These are phyloP conservation scores for Penicillium expansum DNA, from an alignment of 2,329 filamentous ascomycete genomes.

Conservation along the genomic window DNA sequence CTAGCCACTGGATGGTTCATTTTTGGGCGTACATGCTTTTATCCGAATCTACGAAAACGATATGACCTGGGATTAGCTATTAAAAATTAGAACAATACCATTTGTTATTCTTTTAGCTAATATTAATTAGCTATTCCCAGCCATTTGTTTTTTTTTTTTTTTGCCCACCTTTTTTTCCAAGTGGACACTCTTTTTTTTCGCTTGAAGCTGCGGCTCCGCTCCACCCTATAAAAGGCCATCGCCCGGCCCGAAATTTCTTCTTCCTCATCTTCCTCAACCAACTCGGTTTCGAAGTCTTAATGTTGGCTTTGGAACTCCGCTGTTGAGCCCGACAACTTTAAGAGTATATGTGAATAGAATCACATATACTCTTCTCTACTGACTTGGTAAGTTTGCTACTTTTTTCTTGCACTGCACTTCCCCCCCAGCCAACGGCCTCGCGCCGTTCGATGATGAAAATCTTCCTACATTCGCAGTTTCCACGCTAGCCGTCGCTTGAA, in stretches of 20 bases:
- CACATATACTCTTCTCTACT: constrained; percentile 9
- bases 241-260: constrained; percentile 27
- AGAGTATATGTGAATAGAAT: neutral
- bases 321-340: neutral
- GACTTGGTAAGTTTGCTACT: constrained; percentile 24
- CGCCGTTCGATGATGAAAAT: constrained; percentile 41
- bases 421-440: constrained; percentile 21
- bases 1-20: constrained; percentile 12
- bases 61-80: neutral
- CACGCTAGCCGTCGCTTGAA: constrained; percentile 40
- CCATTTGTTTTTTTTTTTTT: neutral
- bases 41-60: neutral
- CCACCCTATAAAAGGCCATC: constrained; percentile 32
- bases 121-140: neutral
- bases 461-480: constrained; percentile 45
- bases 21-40: constrained; percentile 3
- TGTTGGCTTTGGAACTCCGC: neutral
- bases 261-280: constrained; percentile 17
- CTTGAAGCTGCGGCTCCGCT: constrained; percentile 36
- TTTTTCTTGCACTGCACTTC: constrained; percentile 4
- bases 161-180: neutral
- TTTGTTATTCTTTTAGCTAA: neutral
- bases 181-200: constrained; percentile 16
- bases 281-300: constrained; percentile 11
- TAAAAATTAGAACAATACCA: neutral